Base-by-base conservation (phyloP, 805 yeast genomes). In the Kodamaea lidongshanica region DNA sequence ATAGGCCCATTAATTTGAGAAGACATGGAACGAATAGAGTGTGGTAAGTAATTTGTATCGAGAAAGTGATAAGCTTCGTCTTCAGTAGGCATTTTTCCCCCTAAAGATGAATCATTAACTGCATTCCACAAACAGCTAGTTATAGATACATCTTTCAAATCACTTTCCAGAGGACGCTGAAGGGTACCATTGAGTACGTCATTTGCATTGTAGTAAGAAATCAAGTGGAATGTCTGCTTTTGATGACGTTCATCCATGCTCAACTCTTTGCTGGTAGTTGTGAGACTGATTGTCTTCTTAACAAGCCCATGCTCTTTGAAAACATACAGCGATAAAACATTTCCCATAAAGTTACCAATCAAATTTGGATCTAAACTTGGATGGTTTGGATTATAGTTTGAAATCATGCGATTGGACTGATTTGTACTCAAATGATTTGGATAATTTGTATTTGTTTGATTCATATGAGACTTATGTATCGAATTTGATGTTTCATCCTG, bases 241-340 rank as follows among this genome's bases (percentile, higher is more conserved):
- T 43, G 53, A 4, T 44, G 46, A 17, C 44, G 42, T 16, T 47
- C 46, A 8, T 44, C 44, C 6, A 54, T 25, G 27, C 52, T 48
- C 15, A 56, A 44, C 10, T 56, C 59, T 29, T 52, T 51, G 8
- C 47, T 31, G 10, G 40, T 17, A 22, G 42, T 28, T 31, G 34
- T 26, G 15, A 85, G 63, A 1, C 86, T 74, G 37, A 86, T 60
- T 0, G 96, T 84, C 53, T 87, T 86, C 53, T 88, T 88, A 37
- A 86, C 74, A 26, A 88, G 64, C 0, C 95, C 95, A 25, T 68
- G 66, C 27, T 73, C 77, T 46, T 77, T 78, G 48, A 77, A 79
- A 8, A 77, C 77, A 45, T 75, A 77, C 0, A 78, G 67, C 19
- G 72, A 71, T 13, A 71, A 73, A 25, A 74, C 54, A 6, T 14